Evolutionary conservation across 805 yeast genomes (phyloP), one percentile per base, ranked within the genome.

Genomic region (Kurtzmaniella fragi): DNA sequence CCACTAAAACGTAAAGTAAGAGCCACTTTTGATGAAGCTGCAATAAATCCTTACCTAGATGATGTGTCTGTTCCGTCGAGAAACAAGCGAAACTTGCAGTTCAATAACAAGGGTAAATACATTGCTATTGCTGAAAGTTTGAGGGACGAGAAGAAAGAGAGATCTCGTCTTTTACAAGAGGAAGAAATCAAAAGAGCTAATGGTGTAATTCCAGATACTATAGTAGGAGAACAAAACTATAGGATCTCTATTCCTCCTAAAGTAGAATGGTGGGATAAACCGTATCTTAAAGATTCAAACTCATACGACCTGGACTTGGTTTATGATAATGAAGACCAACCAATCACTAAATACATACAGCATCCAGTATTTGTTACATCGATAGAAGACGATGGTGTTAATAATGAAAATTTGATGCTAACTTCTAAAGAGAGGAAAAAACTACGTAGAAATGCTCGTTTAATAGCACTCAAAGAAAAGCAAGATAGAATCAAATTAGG

Each of bases 181-280:
- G 57, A 46, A 30, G 49, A 60, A 34, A 67, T 64, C 25, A 54
- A 62, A 30, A 50, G 52, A 28, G 53, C 57, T 7, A 60, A 68
- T 28, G 78, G 78, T 0, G 50, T 73, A 5, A 58, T 70, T 5
- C 78, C 90, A 0, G 79, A 83, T 45, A 55, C 63, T 13, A 49
- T 53, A 1, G 42, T 71, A 1, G 82, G 81, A 3, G 96, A 87
- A 51, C 73, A 77, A 14, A 54, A 63, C 7, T 84, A 71, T 50
- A 57, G 62, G 38, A 63, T 64, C 0, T 55, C 52, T 0, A 52
- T 43, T 14, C 89, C 90, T 1, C 95, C 95, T 0, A 44, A 41
- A 2, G 59, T 80, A 2, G 96, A 89, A 57, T 88, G 96, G 96
- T 91, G 97, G 97, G 96, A 91, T 61, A 56, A 61, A 39, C 77